Evolutionary conservation across 139 green algal genomes (phyloP).

Genomic region (Raphidocelis subcapitata): DNA sequence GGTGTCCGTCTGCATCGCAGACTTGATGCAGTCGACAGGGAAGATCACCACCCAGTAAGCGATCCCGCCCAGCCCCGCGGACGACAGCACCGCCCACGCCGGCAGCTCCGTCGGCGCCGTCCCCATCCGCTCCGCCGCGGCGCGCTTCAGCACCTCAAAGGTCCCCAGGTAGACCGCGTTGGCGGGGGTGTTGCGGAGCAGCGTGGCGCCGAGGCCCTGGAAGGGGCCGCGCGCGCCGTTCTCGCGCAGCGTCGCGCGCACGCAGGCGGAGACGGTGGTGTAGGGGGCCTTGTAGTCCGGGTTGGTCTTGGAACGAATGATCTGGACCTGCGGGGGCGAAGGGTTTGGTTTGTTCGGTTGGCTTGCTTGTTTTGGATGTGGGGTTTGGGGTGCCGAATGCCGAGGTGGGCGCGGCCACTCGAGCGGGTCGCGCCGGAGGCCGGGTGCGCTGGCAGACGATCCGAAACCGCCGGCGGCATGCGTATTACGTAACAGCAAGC

Average conservation of each 20-base stretch:
- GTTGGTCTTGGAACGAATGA: constrained; percentile 77
- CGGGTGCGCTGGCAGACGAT: too few relatives aligned
- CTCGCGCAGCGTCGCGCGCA: constrained; percentile 64
- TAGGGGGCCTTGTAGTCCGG: constrained; percentile 87
- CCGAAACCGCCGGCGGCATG: too few relatives aligned
- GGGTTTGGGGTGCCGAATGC: too few relatives aligned
- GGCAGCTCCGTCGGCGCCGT: constrained; percentile 40
- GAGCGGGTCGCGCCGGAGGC: too few relatives aligned
- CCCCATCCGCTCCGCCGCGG: constrained; percentile 37
- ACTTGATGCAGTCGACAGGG: constrained; percentile 92
- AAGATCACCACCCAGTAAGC: constrained; percentile 90
- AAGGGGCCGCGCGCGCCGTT: constrained; percentile 85
- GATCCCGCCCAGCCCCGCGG: constrained; percentile 74
- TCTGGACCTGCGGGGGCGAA: constrained; percentile 59
- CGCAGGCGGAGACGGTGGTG: constrained; percentile 71
- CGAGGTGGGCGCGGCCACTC: too few relatives aligned
- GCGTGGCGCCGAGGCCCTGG: constrained; percentile 81
- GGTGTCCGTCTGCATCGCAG: constrained; percentile 84
- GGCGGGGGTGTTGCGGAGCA: constrained; percentile 89
- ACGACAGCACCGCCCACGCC: constrained; percentile 42
- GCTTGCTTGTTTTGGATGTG: not conserved
- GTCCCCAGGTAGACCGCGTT: constrained; percentile 93
- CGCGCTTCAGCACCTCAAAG: constrained; percentile 89
- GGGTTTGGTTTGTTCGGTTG: not conserved
- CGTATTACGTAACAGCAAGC: too few relatives aligned